These are phyloP conservation scores for Ceratocystis huliohia DNA, from an alignment of 2,329 filamentous ascomycete species.

Conservation along the genomic window DNA sequence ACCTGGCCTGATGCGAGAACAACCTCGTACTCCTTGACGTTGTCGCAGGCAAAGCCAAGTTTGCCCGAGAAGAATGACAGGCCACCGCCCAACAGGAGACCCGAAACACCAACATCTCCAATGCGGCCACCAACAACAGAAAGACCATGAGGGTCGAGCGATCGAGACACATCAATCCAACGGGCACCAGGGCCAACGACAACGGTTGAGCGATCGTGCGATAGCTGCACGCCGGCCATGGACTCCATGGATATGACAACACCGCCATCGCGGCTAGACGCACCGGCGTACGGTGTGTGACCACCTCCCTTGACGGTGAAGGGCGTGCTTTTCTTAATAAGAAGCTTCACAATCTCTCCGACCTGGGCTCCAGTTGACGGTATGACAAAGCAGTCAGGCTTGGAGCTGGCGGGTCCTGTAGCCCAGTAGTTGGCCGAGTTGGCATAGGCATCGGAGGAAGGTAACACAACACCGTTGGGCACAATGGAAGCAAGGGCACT, in stretches of 20 bases:
- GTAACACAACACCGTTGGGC: constrained; percentile 4
- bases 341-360: constrained; percentile 3
- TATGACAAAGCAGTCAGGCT: constrained; percentile 9
- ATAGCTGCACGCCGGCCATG: constrained; percentile 20
- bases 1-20: constrained; percentile 35
- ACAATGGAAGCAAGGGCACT: not conserved
- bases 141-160: constrained; percentile 27
- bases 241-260: constrained; percentile 24
- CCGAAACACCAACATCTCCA: constrained; percentile 26
- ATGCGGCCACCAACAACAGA: constrained; percentile 35
- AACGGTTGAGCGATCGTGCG: constrained; percentile 27
- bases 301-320: constrained; percentile 33
- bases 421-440: constrained; percentile 10
- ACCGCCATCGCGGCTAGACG: constrained; percentile 25
- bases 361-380: not conserved
- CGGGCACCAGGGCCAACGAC: constrained; percentile 35
- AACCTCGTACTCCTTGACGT: constrained; percentile 33
- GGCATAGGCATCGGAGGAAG: constrained; percentile 10
- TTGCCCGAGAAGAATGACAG: constrained; percentile 24
- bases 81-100: constrained; percentile 25
- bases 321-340: constrained; percentile 16
- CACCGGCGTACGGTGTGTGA: constrained; percentile 26
- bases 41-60: constrained; percentile 35
- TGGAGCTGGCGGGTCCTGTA: not conserved
- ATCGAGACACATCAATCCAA: constrained; percentile 29